Evolutionary conservation across 1,284 basidiomycete species (phyloP).

Genomic region (Leccinum angustisporum): DNA sequence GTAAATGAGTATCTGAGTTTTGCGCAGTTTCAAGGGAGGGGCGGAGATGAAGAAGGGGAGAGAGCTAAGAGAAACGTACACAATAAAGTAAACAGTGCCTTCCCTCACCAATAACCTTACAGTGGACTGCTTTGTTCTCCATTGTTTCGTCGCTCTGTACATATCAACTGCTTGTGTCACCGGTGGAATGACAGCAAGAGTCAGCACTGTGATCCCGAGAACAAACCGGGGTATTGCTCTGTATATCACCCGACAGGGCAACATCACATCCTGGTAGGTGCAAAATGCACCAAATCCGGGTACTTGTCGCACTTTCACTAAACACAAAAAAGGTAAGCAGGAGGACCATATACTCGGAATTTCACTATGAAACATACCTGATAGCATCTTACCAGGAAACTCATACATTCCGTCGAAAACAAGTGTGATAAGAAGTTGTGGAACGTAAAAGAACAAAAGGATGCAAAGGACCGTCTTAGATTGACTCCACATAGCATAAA

Average conservation of each 20-base stretch:
- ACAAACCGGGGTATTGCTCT: slow-evolving; percentile 14
- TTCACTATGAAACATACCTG: slow-evolving; percentile 1
- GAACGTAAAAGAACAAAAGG: slow-evolving; percentile 7
- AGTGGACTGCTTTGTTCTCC: slow-evolving; percentile 8
- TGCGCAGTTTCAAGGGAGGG: neutral
- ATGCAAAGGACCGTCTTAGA: slow-evolving; percentile 7
- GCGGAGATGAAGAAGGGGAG: neutral
- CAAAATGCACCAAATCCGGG: slow-evolving; percentile 2
- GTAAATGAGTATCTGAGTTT: neutral
- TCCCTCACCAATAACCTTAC: slow-evolving; percentile 14
- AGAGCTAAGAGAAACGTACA: slow-evolving; percentile 10
- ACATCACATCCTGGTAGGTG: neutral
- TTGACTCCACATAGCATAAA: slow-evolving; percentile 15
- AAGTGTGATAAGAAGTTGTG: neutral
- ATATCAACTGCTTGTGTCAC: slow-evolving; percentile 8
- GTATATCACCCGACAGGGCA: neutral
- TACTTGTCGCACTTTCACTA: slow-evolving; percentile 3
- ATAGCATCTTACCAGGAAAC: neutral
- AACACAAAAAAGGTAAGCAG: neutral
- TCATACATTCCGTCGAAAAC: slow-evolving; percentile 10
- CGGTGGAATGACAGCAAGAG: slow-evolving; percentile 8
- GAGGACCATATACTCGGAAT: neutral
- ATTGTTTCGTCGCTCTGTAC: slow-evolving; percentile 15
- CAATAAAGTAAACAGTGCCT: slow-evolving; percentile 16
- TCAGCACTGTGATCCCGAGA: slow-evolving; percentile 6